Base-by-base conservation (phyloP, 305 asterid species). In the Plantago lanceolata region DNA sequence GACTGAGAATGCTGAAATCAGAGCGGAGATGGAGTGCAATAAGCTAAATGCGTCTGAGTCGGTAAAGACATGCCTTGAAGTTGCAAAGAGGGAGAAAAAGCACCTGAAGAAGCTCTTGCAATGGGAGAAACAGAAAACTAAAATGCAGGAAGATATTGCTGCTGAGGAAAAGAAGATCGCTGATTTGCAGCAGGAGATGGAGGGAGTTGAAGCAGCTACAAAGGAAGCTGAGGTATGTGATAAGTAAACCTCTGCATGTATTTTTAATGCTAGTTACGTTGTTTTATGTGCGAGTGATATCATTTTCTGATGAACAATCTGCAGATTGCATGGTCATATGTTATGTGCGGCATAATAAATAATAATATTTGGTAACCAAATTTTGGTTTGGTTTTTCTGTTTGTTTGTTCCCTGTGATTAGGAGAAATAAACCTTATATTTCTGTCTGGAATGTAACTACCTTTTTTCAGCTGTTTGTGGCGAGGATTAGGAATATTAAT, bases 31-130 rank as follows among this genome's bases (percentile, higher is more conserved):
- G 87, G 95, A 87, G 78, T 90, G 96, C 55, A 84, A 81, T 20
- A 87, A 87, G 64, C 64, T 90, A 63, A 90, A 93, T 66, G 85
- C 97, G 16, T 90, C 95, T 51, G 97, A 87, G 75, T 90, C 96
- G 0, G 84, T 77, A 40, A 70, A 73, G 11, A 67, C 84, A 49
- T 81, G 86, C 71, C 75, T 84, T 75, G 95, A 85, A 74, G 84
- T 81, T 55, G 85, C 86, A 37, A 90, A 81, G 74, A 82, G 95
- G 78, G 85, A 82, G 79, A 84, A 82, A 63, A 82, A 76, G 67
- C 50, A 20, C 56, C 61, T 72, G 8, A 82, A 74, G 81, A 76
- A 64, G 74, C 74, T 84, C 61, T 54, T 75, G 77, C 69, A 80
- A 19, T 82, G 82, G 84, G 88, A 84, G 68, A 84, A 80, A 53